Conservation (phyloP, 441 rosid genomes). For the Arabidopsis hybrid region DNA sequence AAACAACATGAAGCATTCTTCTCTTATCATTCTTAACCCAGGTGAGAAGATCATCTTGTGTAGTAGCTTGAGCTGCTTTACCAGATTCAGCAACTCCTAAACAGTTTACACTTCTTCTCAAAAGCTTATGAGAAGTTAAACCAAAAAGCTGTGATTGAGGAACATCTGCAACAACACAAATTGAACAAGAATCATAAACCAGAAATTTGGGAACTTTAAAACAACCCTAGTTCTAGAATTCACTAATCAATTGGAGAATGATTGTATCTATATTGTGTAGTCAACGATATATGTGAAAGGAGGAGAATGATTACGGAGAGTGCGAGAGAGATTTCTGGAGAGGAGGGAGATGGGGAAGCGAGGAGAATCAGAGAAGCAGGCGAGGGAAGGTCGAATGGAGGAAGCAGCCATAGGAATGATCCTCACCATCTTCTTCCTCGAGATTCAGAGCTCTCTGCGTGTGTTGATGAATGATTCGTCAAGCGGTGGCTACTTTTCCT, state of each 20-base stretch:
- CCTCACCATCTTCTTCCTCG: constrained; percentile 56
- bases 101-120: constrained; percentile 54
- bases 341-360: constrained; percentile 46
- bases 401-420: constrained; percentile 77
- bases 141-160: constrained; percentile 61
- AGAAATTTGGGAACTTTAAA: background rate
- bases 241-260: constrained; percentile 10
- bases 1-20: constrained; percentile 92
- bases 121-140: constrained; percentile 51
- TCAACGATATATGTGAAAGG: background rate
- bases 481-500: constrained; percentile 27
- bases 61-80: constrained; percentile 56
- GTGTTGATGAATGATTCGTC: constrained; percentile 3
- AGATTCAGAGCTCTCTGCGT: background rate
- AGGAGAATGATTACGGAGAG: constrained; percentile 47
- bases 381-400: constrained; percentile 68
- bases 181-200: background rate
- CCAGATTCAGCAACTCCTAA: constrained; percentile 58
- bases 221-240: constrained; percentile 28
- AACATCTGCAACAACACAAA: constrained; percentile 53
- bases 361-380: constrained; percentile 54
- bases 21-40: constrained; percentile 88
- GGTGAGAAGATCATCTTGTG: constrained; percentile 66
- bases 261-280: background rate
- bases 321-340: constrained; percentile 47